These are phyloP conservation scores for Kwoniella sp. DNA, from an alignment of 768 basidiomycete species.

Conservation along the genomic window DNA sequence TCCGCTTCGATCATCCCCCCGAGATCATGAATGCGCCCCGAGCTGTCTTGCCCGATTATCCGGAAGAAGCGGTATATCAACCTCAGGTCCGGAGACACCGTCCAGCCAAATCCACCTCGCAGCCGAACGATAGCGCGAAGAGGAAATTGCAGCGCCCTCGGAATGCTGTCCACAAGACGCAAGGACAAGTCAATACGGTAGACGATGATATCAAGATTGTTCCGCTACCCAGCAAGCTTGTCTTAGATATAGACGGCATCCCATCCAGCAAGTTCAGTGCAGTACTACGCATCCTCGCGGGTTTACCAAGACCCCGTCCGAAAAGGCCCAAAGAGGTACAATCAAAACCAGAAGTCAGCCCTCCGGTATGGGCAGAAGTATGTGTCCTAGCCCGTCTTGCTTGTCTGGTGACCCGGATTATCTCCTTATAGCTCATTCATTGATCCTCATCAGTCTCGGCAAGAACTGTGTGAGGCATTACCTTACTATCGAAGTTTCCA, in stretches of 20 bases:
- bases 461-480: slow-evolving; percentile 50
- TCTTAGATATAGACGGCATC: not conserved
- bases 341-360: slow-evolving; percentile 8
- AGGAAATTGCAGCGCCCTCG: too few species aligned
- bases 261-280: slow-evolving; percentile 18
- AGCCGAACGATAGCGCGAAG: not conserved
- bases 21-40: slow-evolving; percentile 8
- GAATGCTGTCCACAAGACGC: too few species aligned
- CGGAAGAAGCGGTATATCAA: not conserved
- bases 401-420: not conserved
- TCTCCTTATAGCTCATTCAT: not conserved
- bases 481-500: slow-evolving; percentile 51
- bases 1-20: slow-evolving; percentile 24
- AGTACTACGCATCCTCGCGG: slow-evolving; percentile 23
- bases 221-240: not conserved
- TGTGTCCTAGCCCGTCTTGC: too few species aligned
- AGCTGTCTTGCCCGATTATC: not conserved
- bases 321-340: not conserved
- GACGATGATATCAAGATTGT: not conserved
- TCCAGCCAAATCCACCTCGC: not conserved
- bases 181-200: too few species aligned
- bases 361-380: slow-evolving; percentile 45
- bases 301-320: not conserved
- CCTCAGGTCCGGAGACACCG: not conserved
- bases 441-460: slow-evolving; percentile 29